A percentile compares a stretch with the other conserved stretches of the same genome.
phyloP scores from a whole-genome alignment of 257 asterid genomes.

The Rubia yunnanensis region DNA sequence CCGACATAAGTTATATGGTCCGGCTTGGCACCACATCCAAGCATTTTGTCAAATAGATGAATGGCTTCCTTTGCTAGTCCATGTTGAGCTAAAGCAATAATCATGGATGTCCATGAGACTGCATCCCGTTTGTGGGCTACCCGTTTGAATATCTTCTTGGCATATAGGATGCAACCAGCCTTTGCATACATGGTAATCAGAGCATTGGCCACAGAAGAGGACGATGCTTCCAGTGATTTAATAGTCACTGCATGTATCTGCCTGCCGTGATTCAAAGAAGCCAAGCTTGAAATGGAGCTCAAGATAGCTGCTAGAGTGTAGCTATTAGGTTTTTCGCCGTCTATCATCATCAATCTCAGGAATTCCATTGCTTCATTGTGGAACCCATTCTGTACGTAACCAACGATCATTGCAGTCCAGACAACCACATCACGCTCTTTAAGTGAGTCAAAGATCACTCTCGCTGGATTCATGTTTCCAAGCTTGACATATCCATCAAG shows the following conservation, averaged over 20 bases:
- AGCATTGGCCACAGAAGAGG: slow-evolving; percentile 69
- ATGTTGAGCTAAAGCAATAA: slow-evolving; percentile 75
- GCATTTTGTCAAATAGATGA: slow-evolving; percentile 55
- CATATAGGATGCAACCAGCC: slow-evolving; percentile 55
- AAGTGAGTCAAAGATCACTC: slow-evolving; percentile 60
- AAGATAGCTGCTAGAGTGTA: slow-evolving; percentile 75
- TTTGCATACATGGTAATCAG: slow-evolving; percentile 78
- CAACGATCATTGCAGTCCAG: slow-evolving; percentile 92
- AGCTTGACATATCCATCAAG: slow-evolving; percentile 73
- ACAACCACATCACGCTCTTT: slow-evolving; percentile 67
- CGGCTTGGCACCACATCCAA: slow-evolving; percentile 41
- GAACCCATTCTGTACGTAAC: slow-evolving; percentile 58
- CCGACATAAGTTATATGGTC: slow-evolving; percentile 85
- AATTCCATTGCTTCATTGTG: slow-evolving; percentile 54
- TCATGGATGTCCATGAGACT: slow-evolving; percentile 86
- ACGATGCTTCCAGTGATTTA: slow-evolving; percentile 42
- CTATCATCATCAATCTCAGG: slow-evolving; percentile 46
- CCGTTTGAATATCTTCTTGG: slow-evolving; percentile 36
- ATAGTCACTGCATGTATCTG: slow-evolving; percentile 66
- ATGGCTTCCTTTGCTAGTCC: slow-evolving; percentile 72
- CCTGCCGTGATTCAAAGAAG: slow-evolving; percentile 66
- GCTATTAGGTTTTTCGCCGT: slow-evolving; percentile 58
- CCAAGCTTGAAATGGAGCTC: slow-evolving; percentile 58
- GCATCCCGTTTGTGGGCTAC: slow-evolving; percentile 40
- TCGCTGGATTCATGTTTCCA: slow-evolving; percentile 72